Percentiles rank a stretch among this genome's conserved stretches.
Evolutionary conservation across 352 stramenopile genomes (phyloP).

Genomic region (Phytophthora podocarpi): DNA sequence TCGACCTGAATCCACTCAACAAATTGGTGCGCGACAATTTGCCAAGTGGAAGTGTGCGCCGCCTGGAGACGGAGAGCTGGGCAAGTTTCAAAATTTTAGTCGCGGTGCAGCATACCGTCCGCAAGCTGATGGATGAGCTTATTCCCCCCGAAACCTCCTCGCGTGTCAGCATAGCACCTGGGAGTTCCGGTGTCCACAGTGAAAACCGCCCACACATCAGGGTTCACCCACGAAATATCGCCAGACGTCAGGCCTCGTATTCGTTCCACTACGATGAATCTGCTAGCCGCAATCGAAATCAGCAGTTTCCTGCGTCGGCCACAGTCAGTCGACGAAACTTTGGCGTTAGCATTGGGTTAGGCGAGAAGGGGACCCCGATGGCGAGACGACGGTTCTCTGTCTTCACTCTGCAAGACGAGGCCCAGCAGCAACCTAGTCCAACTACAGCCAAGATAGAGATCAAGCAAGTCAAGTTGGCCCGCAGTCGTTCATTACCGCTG

Average conservation of each 20-base stretch:
- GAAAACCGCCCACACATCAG: too few species aligned
- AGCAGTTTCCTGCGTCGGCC: too few species aligned
- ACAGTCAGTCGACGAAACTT: too few species aligned
- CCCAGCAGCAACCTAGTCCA: not conserved
- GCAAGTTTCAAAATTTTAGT: conserved; percentile 46
- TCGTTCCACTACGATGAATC: conserved; percentile 1
- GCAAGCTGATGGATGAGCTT: conserved; percentile 44
- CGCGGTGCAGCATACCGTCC: conserved; percentile 38
- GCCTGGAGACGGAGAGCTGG: conserved; percentile 65
- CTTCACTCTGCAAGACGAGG: not conserved
- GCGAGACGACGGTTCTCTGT: conserved; percentile 12
- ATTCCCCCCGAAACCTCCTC: conserved; percentile 22
- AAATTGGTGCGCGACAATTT: conserved; percentile 49
- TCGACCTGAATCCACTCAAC: conserved; percentile 65
- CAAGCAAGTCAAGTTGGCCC: conserved; percentile 22
- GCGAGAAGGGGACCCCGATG: not conserved
- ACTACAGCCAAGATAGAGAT: not conserved
- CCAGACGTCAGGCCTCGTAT: conserved; percentile 3
- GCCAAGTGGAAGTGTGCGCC: conserved; percentile 31
- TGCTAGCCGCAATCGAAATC: not conserved
- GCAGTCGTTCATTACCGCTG: conserved; percentile 54
- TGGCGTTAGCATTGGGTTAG: conserved; percentile 16
- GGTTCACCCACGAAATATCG: conserved; percentile 5
- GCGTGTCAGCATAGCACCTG: not conserved
- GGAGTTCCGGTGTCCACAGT: not conserved